Base-by-base conservation (phyloP, 441 rosid species). In the Cnidoscolus chayamansa region DNA sequence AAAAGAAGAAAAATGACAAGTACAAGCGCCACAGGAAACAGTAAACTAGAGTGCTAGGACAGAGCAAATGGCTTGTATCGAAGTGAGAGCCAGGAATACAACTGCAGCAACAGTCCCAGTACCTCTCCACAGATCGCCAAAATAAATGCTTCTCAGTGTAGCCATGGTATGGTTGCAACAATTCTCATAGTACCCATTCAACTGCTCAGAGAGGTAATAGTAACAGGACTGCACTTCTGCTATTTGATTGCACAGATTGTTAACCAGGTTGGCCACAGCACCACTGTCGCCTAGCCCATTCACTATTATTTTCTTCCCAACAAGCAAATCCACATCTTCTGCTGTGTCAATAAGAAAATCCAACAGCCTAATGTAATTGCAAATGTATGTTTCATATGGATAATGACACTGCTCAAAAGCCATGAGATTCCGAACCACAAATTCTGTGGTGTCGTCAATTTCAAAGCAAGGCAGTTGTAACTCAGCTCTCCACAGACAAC, bases 341-440 rank as follows among this genome's bases (percentile, higher is more conserved):
- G 48, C 1, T 0, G 76, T 65, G 48, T 78, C 60, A 16, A 83
- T 75, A 13, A 83, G 79, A 5, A 59, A 49, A 68, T 75, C 81
- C 70, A 40, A 65, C 16, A 71, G 73, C 31, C 76, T 45, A 5
- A 74, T 45, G 60, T 76, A 80, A 31, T 61, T 73, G 73, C 81
- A 78, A 5, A 83, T 56, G 67, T 70, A 73, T 0, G 75, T 57
- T 13, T 79, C 49, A 20, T 15, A 35, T 7, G 81, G 78, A 63
- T 77, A 81, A 55, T 75, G 84, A 10, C 83, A 80, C 16, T 80
- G 83, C 50, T 80, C 83, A 2, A 76, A 60, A 4, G 83, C 83
- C 66, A 80, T 76, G 25, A 80, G 63, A 74, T 80, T 80, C 17
- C 82, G 73, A 1, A 76, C 68, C 15, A 75, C 51, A 6, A 54